Evolutionary conservation across 2,329 filamentous ascomycete genomes (phyloP), one percentile per base, ranked within the genome.

Genomic region (Chalaropsis thielavioides): DNA sequence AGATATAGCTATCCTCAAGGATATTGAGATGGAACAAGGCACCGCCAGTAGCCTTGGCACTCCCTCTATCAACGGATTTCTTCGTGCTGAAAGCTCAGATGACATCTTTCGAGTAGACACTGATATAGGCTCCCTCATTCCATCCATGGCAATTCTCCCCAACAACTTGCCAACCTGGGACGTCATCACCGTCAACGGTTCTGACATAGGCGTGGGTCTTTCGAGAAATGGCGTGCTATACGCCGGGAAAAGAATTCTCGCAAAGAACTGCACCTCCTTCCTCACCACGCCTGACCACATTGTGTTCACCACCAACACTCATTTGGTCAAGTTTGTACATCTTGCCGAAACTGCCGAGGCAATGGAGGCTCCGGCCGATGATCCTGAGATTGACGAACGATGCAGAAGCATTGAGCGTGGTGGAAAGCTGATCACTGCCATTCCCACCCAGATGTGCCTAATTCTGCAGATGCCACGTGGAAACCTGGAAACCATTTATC

Each of bases 391-490:
- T 38, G 94, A 97, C 70, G 94, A 99, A 74, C 81, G 94, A 71
- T 97, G 92, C 73, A 83, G 94, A 69, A 95, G 85, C 70, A 88
- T 99, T 65, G 94, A 99, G 74, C 85, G 94, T 69, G 94, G 94
- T 17, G 90, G 89, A 2, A 86, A 85, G 61, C 81, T 99, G 15
- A 85, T 99, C 24, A 94, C 90, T 0, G 90, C 91, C 35, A 92
- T 96, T 74, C 92, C 94, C 1, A 89, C 90, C 2, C 88, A 85
- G 49, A 94, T 95, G 75, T 88, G 85, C 63, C 79, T 99, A 8
- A 83, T 95, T 0, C 78, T 99, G 2, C 94, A 99, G 73, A 96
- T 96, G 89, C 94, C 94, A 1, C 83, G 94, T 71, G 94, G 94
- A 22, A 99, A 99, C 70, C 77, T 97, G 1, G 94, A 99, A 75